A percentile compares a stretch with the other conserved stretches of the same genome.
These are phyloP conservation scores for Fraxinus angustifolia DNA, from an alignment of 305 asterid genomes.

Conservation along the genomic window DNA sequence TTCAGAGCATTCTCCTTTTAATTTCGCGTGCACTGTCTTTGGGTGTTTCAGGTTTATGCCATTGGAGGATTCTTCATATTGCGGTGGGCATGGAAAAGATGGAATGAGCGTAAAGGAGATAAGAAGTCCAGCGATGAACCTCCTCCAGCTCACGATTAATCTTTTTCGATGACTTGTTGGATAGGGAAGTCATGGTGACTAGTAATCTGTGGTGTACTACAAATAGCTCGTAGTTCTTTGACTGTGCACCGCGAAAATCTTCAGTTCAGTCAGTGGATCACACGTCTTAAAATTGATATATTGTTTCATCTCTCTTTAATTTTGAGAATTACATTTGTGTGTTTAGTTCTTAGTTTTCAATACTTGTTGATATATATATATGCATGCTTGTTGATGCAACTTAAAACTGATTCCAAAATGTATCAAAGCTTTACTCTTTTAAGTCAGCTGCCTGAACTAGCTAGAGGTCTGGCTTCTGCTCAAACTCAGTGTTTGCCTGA, in stretches of 20 bases:
- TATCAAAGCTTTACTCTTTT: too few species aligned
- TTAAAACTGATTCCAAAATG: neutral
- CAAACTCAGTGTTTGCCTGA: too few species aligned
- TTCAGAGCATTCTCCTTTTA: neutral
- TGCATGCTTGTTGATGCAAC: neutral
- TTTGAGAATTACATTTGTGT: neutral
- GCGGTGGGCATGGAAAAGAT: slow-evolving; percentile 84
- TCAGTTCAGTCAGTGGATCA: neutral
- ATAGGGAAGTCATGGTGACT: slow-evolving; percentile 19
- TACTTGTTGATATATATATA: neutral
- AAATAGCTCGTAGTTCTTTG: slow-evolving; percentile 20
- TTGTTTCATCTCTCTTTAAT: neutral
- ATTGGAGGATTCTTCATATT: slow-evolving; percentile 65
- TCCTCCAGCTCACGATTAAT: slow-evolving; percentile 46
- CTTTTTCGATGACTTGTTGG: neutral
- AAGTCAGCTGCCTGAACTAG: too few species aligned
- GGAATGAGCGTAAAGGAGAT: slow-evolving; percentile 68
- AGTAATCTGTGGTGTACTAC: slow-evolving; percentile 24
- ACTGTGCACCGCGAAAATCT: slow-evolving; percentile 9
- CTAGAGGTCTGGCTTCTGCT: too few species aligned
- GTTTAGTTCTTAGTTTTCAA: neutral
- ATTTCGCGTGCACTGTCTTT: neutral
- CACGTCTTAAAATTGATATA: neutral
- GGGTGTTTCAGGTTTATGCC: slow-evolving; percentile 67
- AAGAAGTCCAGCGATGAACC: slow-evolving; percentile 53